Conservation (phyloP, 768 basidiomycete genomes). For the Baorangia bicolor region DNA sequence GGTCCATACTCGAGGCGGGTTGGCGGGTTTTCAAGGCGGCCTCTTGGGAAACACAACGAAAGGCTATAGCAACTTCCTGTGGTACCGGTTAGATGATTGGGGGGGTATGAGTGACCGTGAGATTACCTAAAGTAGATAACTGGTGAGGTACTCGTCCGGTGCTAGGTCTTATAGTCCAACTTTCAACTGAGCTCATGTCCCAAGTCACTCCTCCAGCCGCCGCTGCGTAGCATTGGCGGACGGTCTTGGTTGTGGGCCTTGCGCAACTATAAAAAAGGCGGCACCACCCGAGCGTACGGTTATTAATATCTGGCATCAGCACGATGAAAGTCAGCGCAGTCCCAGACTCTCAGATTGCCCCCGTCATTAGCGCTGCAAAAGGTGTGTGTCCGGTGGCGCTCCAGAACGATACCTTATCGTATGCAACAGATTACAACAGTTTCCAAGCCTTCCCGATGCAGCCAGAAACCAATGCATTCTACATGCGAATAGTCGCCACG, state of each 20-base stretch:
- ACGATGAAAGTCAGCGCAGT: not conserved
- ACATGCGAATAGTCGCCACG: conserved; percentile 16
- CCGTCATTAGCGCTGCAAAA: not conserved
- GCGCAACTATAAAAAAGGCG: not conserved
- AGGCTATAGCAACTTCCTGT: too few species aligned
- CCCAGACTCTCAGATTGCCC: too few species aligned
- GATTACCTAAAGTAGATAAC: conserved; percentile 15
- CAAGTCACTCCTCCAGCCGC: not conserved
- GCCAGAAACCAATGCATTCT: not conserved
- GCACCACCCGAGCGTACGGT: not conserved
- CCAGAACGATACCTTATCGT: not conserved
- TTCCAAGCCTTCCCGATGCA: not conserved
- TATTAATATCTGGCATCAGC: not conserved
- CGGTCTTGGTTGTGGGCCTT: not conserved
- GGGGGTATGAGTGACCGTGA: not conserved
- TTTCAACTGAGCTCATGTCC: not conserved
- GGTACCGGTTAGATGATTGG: not conserved
- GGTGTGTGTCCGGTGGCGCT: conserved; percentile 3
- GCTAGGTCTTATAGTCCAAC: not conserved
- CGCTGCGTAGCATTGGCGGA: not conserved
- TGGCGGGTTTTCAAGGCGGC: not conserved
- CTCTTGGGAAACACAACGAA: too few species aligned
- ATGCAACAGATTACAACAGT: not conserved
- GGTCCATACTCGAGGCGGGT: not conserved
- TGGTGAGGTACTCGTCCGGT: conserved; percentile 15